phyloP scores from a whole-genome alignment of 202 grass and related monocot species.

The Brachypodium distachyon region DNA sequence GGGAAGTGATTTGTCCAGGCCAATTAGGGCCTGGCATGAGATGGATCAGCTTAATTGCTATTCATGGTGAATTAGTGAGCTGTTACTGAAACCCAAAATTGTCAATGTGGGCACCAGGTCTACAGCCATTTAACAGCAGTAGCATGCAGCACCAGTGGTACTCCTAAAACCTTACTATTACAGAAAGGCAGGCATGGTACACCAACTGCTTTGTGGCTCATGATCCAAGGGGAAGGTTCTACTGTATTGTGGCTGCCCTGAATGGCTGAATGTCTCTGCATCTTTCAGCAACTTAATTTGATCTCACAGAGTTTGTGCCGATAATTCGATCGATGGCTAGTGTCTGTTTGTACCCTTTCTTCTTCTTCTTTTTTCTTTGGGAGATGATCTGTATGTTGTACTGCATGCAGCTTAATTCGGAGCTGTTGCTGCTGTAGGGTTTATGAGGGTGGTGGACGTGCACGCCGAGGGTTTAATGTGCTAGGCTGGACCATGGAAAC shows the following conservation, averaged over 20 bases:
- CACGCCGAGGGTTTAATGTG: constrained; percentile 16
- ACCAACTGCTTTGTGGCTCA: not conserved
- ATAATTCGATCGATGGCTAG: not conserved
- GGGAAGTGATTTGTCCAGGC: not conserved
- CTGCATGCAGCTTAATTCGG: not conserved
- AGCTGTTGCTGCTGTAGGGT: not conserved
- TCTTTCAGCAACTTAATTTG: not conserved
- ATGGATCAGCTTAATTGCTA: not conserved
- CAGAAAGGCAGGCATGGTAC: not conserved
- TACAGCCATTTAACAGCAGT: not conserved
- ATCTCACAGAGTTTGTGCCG: not conserved
- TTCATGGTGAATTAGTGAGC: not conserved
- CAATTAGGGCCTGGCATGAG: not conserved
- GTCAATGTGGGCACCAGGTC: constrained; percentile 14
- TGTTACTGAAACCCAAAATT: not conserved
- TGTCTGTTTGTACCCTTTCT: not conserved
- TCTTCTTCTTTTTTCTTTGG: no score
- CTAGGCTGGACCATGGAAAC: constrained; percentile 31
- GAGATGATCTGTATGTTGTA: not conserved
- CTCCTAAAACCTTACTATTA: not conserved
- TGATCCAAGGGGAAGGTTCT: not conserved
- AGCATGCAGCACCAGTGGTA: not conserved
- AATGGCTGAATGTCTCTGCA: not conserved
- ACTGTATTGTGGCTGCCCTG: not conserved
- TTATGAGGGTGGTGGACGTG: constrained; percentile 14